These are phyloP conservation scores for Starmerella khaoyaiensis DNA, from an alignment of 805 yeast species.

Conservation along the genomic window DNA sequence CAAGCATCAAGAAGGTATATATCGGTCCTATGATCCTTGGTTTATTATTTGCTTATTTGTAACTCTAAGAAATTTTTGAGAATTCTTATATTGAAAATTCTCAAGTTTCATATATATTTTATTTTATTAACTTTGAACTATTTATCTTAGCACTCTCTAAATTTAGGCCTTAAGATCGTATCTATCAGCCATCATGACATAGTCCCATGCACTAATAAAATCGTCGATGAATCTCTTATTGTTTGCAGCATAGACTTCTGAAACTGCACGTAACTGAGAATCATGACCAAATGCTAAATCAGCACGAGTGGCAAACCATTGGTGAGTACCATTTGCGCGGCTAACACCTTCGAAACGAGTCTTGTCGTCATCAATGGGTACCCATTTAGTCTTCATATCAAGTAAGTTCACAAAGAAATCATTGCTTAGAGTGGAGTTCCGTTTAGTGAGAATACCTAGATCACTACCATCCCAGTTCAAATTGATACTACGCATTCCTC, in stretches of 20 bases:
- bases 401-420: slow-evolving; percentile 17
- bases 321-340: slow-evolving; percentile 15
- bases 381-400: slow-evolving; percentile 13
- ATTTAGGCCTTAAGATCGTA: slow-evolving; percentile 10
- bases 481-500: slow-evolving; percentile 17
- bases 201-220: slow-evolving; percentile 17
- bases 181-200: slow-evolving; percentile 19
- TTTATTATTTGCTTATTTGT: no score
- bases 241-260: slow-evolving; percentile 15
- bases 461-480: slow-evolving; percentile 16
- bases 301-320: slow-evolving; percentile 15
- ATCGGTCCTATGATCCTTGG: no score
- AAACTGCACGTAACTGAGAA: slow-evolving; percentile 15
- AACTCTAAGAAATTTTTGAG: no score
- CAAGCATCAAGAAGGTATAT: no score
- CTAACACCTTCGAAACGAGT: slow-evolving; percentile 15
- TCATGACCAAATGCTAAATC: slow-evolving; percentile 16
- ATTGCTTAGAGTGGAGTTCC: slow-evolving; percentile 12
- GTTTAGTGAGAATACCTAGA: slow-evolving; percentile 15
- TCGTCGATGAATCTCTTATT: slow-evolving; percentile 12
- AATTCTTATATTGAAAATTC: no score
- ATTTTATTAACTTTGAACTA: no score
- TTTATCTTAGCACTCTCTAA: no score
- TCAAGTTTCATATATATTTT: no score
- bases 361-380: slow-evolving; percentile 13